These are phyloP conservation scores for Paradendryphiella salina DNA, from an alignment of 2,329 filamentous ascomycete genomes.

Conservation along the genomic window DNA sequence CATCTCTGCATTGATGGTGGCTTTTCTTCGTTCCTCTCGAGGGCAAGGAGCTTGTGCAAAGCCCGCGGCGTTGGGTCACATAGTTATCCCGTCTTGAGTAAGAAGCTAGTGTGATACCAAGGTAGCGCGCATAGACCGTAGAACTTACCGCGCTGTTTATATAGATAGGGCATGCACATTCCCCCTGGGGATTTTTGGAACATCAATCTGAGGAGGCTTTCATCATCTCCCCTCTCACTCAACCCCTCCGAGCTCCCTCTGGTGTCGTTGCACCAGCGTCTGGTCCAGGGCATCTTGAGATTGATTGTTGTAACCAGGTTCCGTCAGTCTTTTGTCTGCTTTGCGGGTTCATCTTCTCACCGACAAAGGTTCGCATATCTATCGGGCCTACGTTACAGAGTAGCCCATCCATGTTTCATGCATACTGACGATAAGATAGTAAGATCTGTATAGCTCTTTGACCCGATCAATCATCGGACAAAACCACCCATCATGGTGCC, in stretches of 20 bases:
- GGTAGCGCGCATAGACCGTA: conserved; percentile 26
- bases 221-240: conserved; percentile 11
- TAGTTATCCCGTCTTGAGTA: conserved; percentile 29
- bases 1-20: neutral
- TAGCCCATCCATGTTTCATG: neutral
- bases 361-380: conserved; percentile 12
- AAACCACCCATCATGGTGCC: conserved; percentile 14
- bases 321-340: neutral
- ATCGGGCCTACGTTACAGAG: neutral
- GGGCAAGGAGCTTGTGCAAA: conserved; percentile 17
- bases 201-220: conserved; percentile 26
- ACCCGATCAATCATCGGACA: neutral
- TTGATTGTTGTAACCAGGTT: neutral
- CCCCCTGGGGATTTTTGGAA: conserved; percentile 13
- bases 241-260: conserved; percentile 3
- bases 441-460: neutral
- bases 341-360: neutral
- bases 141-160: conserved; percentile 25
- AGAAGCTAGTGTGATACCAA: conserved; percentile 9
- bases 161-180: conserved; percentile 24
- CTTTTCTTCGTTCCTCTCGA: neutral
- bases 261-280: conserved; percentile 6
- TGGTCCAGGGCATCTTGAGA: conserved; percentile 9
- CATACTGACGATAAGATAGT: conserved; percentile 2
- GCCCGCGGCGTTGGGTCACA: conserved; percentile 19